Evolutionary conservation across 192 early-diverging fungal genomes (phyloP).

Genomic region (Rhizophagus prolifer): DNA sequence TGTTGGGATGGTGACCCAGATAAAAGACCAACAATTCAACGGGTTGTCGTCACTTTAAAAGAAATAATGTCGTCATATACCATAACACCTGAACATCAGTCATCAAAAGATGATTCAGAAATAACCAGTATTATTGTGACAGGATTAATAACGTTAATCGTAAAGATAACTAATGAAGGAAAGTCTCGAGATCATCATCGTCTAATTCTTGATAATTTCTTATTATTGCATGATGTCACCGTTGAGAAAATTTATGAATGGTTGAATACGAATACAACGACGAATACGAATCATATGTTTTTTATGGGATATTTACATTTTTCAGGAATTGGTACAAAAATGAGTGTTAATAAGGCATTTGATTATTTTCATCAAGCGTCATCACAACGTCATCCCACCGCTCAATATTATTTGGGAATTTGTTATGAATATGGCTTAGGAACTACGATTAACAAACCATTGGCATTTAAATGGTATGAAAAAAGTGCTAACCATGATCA

Average conservation of each 20-base stretch:
- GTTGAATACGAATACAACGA: neutral
- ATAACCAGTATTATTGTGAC: neutral
- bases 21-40: neutral
- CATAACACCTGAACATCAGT: neutral
- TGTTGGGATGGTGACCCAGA: neutral
- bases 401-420: neutral
- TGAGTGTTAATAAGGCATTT: neutral
- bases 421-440: neutral
- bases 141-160: neutral
- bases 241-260: neutral
- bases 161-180: neutral
- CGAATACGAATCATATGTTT: neutral
- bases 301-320: neutral
- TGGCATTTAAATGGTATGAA: neutral
- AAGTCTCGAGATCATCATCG: neutral
- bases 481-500: neutral
- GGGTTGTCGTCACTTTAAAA: neutral
- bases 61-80: neutral
- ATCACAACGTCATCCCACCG: neutral
- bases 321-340: neutral
- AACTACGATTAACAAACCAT: neutral
- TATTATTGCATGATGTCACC: neutral
- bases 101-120: neutral
- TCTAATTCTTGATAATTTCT: neutral
- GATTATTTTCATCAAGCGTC: neutral